A percentile compares a stretch with the other conserved stretches of the same genome.
Conservation (phyloP, 2,329 filamentous ascomycete species). For the Microcera coccophila region DNA sequence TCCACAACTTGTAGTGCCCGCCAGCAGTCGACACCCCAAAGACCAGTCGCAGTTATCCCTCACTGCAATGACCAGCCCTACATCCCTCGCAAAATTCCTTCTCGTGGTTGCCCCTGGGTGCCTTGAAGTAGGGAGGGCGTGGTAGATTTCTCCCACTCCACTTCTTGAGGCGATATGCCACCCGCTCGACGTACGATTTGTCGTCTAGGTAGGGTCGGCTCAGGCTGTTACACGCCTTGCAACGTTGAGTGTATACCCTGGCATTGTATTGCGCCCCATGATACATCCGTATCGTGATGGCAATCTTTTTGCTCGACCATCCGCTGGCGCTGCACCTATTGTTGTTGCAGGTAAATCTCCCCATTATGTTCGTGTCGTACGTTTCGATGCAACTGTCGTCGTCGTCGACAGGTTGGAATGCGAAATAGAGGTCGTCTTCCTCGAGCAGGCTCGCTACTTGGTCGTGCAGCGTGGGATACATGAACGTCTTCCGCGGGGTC, state of each 20-base stretch:
- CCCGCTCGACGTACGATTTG: slow-evolving; percentile 31
- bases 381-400: slow-evolving; percentile 8
- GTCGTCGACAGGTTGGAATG: slow-evolving; percentile 22
- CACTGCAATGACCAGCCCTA: slow-evolving; percentile 29
- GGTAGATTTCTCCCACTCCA: slow-evolving; percentile 31
- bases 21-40: too few relatives aligned
- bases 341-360: slow-evolving; percentile 32
- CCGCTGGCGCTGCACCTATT: slow-evolving; percentile 11
- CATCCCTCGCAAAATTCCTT: slow-evolving; percentile 34
- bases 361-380: slow-evolving; percentile 32
- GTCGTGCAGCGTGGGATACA: slow-evolving; percentile 18
- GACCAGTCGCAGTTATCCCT: too few relatives aligned
- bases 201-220: slow-evolving; percentile 26
- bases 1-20: too few relatives aligned
- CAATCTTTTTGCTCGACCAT: slow-evolving; percentile 35
- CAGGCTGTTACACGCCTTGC: slow-evolving; percentile 27
- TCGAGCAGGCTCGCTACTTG: slow-evolving; percentile 12
- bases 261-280: slow-evolving; percentile 31
- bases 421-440: slow-evolving; percentile 12
- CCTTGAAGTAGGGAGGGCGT: background rate
- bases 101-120: slow-evolving; percentile 21
- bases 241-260: slow-evolving; percentile 36
- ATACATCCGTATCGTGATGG: slow-evolving; percentile 34
- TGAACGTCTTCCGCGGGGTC: too few relatives aligned
- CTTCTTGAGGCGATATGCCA: slow-evolving; percentile 35